Evolutionary conservation across 495 filamentous ascomycete species (phyloP), one percentile per base, ranked within the genome.

Genomic region (Xylaria palmicola): DNA sequence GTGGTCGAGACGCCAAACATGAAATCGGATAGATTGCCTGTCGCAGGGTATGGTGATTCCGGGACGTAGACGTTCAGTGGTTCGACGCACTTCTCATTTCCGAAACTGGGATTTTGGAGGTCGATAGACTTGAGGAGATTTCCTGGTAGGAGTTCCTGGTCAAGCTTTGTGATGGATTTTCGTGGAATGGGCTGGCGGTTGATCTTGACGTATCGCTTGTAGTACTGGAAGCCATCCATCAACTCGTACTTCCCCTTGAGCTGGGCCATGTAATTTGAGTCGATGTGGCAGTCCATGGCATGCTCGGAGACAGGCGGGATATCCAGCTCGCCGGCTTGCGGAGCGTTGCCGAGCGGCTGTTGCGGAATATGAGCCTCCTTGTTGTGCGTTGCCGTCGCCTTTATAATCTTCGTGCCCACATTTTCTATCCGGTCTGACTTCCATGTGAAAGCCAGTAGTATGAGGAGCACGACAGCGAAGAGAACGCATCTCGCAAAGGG

Each of bases 1-100:
- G 77, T 79, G 34, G 78, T 80, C 4, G 78, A 80, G 2, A 80
- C 75, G 27, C 75, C 78, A 29, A 80, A 80, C 75, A 79, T 80
- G 64, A 78, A 72, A 47, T 80, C 79, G 30, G 77, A 78, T 3
- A 75, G 67, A 27, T 81, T 79, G 59, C 72, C 81, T 0, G 71
- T 74, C 0, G 66, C 53, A 40, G 81, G 81, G 56, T 71, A 79
- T 8, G 77, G 75, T 0, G 81, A 84, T 36, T 65, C 60, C 5
- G 78, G 57, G 1, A 83, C 78, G 1, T 78, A 75, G 8, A 79
- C 74, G n/a, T 75, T 68, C 15, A 84, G 67, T 0, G 80, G 78
- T 24, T 76, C 74, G 0, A 77, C 70, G 52, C 81, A 84, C 9
- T 65, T 64, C 39, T 78, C 73, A 4, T 68, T 51, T 4, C 68